Evolutionary conservation across 305 asterid genomes (phyloP), one percentile per base, ranked within the genome.

Genomic region (Striga hermonthica): DNA sequence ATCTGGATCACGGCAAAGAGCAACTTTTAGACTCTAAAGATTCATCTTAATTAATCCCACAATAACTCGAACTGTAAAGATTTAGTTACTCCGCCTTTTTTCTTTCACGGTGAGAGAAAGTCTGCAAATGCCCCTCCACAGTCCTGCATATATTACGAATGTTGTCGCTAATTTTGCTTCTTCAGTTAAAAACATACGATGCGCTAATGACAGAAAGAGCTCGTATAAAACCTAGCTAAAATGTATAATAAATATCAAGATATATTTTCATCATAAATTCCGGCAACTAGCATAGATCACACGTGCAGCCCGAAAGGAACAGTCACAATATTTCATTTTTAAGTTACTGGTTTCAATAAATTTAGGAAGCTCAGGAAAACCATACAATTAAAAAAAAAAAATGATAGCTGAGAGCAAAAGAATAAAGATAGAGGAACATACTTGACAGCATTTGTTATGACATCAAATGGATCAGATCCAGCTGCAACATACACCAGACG

Each of bases 381-480:
- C 31, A 22, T 22, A 22, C 31, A 22, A 22, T 22, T 22, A 22
- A 22, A 22, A 0, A 22, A 22, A 22, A 22, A 22, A 22, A 22
- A 22, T 22, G 31, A 2, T 22, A 22, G 2, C 31, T 22, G 2
- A 22, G 31, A 22, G 31, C 50, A 45, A 45, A 45, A 9, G 5
- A 45, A 45, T 45, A 45, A 9, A 45, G 4, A 45, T 2, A 9
- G 7, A 2, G 47, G 47, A 54, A 54, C 87, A 52, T 81, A 91
- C 98, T 86, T 89, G 85, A 89, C 95, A 57, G 96, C 94, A 60
- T 73, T 84, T 43, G 94, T 81, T 74, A 86, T 84, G 81, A 89
- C 95, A 79, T 89, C 95, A 69, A 88, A 91, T 13, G 98, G 96
- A 80, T 89, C 90, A 10, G 92, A 78, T 78, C 96, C 98, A 80